Evolutionary conservation across 192 early-diverging fungal genomes (phyloP), one percentile per base, ranked within the genome.

Genomic region (Rhizophagus clarus): DNA sequence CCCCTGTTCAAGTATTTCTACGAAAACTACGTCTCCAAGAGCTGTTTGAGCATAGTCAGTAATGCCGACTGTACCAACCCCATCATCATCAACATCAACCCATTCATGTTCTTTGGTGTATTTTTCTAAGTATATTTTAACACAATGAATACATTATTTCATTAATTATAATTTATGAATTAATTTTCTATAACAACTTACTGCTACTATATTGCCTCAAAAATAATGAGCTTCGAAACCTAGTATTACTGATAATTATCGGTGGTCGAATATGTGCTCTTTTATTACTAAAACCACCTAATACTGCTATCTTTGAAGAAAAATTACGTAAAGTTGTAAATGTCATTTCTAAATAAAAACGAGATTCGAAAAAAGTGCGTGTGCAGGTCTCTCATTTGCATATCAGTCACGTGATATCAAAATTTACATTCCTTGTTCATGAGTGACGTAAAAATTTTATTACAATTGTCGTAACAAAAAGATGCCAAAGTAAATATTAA

Each of bases 101-200:
- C 96, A 99, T 85, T 99, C 97, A 88, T 99, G 97, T 37, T 96
- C 95, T 72, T 82, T 74, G 24, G 96, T 97, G 84, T 89, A 98
- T 42, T 47, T 77, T 70, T 12, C 49, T 56, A 56, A 49, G 15
- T 49, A 49, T 15, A 20, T 56, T 45, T 45, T 45, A 45, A 12
- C 17, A 56, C 14, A 17, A 22, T 56, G 49, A 56, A 56, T 56
- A 15, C 3, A 3, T 56, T 56, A 17, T 56, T 20, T 4, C 14
- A 56, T 56, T 20, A 56, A 20, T 3, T 17, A 4, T 51, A n/a
- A n/a, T n/a, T n/a, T n/a, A n/a, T 14, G 5, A 56, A 5, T 17
- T 56, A 15, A 20, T 4, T 0, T 12, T 56, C 14, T 20, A 4
- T 14, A 56, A 56, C 4, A 56, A 56, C 49, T 5, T 56, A 56